Percentiles rank a stretch among this genome's conserved stretches.
phyloP scores from a whole-genome alignment of 306 rosid species.

The Casuarina cunninghamiana region DNA sequence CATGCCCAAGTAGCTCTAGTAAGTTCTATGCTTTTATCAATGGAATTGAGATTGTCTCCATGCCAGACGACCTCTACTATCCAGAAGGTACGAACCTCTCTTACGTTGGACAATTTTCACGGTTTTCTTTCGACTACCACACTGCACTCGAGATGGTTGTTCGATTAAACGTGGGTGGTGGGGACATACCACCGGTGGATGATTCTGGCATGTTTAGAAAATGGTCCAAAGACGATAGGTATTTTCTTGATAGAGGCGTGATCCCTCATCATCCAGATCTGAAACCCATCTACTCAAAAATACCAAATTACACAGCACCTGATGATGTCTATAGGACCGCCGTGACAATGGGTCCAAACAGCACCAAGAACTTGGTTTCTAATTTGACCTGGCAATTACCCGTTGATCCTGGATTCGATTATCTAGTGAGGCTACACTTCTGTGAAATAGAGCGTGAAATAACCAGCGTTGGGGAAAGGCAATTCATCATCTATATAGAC shows the following conservation, averaged over 20 bases:
- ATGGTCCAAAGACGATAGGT: constrained; percentile 5
- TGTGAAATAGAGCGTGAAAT: neutral
- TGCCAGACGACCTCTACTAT: constrained; percentile 30
- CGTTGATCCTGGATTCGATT: constrained; percentile 43
- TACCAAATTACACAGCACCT: constrained; percentile 33
- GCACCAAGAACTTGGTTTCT: neutral
- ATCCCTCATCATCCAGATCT: neutral
- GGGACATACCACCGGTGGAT: constrained; percentile 15
- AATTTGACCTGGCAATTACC: constrained; percentile 39
- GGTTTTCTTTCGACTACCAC: neutral
- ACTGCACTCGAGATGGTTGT: constrained; percentile 35
- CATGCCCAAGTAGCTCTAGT: constrained; percentile 18
- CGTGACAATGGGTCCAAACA: neutral
- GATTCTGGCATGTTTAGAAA: constrained; percentile 40
- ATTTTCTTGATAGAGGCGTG: neutral
- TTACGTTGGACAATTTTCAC: neutral
- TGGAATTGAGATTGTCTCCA: constrained; percentile 49
- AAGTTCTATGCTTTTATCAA: constrained; percentile 37
- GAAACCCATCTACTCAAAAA: neutral
- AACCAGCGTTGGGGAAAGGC: neutral
- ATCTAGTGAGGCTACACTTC: constrained; percentile 46
- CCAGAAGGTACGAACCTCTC: neutral
- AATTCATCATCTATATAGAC: neutral
- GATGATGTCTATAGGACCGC: constrained; percentile 25
- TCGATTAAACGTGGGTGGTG: constrained; percentile 45